A percentile compares a stretch with the other conserved stretches of the same genome.
These are phyloP conservation scores for Aegilops tauschii DNA, from an alignment of 176 grass and related monocot genomes.

Conservation along the genomic window DNA sequence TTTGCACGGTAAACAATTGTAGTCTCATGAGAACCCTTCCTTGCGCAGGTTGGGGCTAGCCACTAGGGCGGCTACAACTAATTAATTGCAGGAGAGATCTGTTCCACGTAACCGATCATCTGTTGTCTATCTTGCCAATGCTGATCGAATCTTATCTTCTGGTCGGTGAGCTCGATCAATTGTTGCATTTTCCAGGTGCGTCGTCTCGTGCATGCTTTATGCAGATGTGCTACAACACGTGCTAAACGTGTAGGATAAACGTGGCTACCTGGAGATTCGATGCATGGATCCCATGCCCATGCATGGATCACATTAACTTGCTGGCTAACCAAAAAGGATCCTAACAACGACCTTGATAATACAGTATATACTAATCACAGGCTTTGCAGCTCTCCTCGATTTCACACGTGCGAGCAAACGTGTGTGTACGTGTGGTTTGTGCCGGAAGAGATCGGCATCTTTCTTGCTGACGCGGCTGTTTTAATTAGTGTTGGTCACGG, in stretches of 20 bases:
- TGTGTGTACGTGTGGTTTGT: background rate
- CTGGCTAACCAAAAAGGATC: background rate
- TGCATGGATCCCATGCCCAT: background rate
- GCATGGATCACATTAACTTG: background rate
- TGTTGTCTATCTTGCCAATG: too few relatives aligned
- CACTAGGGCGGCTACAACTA: background rate
- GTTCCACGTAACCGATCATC: background rate
- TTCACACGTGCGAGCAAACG: conserved; percentile 25
- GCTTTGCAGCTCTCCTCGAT: background rate
- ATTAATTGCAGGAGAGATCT: background rate
- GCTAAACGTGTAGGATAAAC: conserved; percentile 2
- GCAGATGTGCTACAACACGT: background rate
- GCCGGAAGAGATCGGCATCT: background rate
- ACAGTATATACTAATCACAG: too few relatives aligned
- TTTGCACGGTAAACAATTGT: too few relatives aligned
- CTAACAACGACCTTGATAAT: too few relatives aligned
- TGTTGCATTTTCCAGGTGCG: too few relatives aligned
- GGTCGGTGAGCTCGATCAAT: too few relatives aligned
- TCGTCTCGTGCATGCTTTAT: background rate
- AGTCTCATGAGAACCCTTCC: too few relatives aligned
- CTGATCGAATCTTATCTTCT: too few relatives aligned
- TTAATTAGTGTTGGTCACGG: background rate
- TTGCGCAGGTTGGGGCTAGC: too few relatives aligned
- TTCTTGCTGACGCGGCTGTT: background rate
- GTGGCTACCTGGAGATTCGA: background rate